These are phyloP conservation scores for Coemansia umbellata DNA, from an alignment of 192 early-diverging fungal genomes.

Conservation along the genomic window DNA sequence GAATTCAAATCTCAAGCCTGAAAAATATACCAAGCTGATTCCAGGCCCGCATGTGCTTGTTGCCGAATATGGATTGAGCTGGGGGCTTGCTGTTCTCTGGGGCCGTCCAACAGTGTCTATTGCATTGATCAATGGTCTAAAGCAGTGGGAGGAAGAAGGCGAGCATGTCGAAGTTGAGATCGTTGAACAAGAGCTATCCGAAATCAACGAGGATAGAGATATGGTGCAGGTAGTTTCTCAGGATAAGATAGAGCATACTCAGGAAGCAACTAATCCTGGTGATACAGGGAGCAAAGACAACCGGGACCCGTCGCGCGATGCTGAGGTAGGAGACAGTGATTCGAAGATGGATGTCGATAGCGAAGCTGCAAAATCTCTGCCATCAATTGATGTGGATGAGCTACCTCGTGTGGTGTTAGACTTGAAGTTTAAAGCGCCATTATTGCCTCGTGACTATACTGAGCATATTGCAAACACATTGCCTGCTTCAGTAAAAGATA, in stretches of 20 bases:
- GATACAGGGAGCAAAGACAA: background rate
- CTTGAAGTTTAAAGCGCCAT: constrained; percentile 34
- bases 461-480: constrained; percentile 26
- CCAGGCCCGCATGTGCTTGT: constrained; percentile 36
- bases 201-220: background rate
- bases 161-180: constrained; percentile 11
- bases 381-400: background rate
- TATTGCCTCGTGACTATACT: constrained; percentile 38
- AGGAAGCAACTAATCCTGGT: background rate
- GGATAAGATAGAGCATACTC: background rate
- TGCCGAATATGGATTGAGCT: constrained; percentile 25
- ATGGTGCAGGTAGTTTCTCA: background rate
- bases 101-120: constrained; percentile 35
- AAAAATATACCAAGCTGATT: constrained; percentile 32
- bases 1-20: constrained; percentile 34
- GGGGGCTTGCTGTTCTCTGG: constrained; percentile 41
- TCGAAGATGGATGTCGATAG: constrained; percentile 11
- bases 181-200: constrained; percentile 4
- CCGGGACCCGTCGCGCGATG: background rate
- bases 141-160: constrained; percentile 39
- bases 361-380: background rate
- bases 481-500: constrained; percentile 10
- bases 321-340: background rate
- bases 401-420: constrained; percentile 18
- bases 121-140: constrained; percentile 20